Percentiles rank a stretch among this genome's conserved stretches.
Evolutionary conservation across 805 yeast genomes (phyloP).

Genomic region (Saccharomycopsis sp.): DNA sequence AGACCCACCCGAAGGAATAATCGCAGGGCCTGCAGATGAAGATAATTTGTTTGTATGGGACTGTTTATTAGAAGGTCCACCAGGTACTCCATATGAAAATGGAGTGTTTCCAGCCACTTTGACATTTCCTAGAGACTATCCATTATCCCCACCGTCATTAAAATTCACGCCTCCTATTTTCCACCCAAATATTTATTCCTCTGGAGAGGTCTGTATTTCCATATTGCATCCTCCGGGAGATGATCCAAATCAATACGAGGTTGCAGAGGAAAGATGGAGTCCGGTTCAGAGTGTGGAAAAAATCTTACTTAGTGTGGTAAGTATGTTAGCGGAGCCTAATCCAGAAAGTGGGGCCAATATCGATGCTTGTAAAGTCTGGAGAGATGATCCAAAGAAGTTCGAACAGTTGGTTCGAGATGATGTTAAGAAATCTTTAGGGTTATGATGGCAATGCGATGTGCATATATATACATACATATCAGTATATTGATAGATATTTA

Average conservation of each 20-base stretch:
- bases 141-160: constrained; percentile 74
- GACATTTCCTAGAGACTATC: constrained; percentile 73
- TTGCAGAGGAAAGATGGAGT: constrained; percentile 96
- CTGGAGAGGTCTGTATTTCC: constrained; percentile 94
- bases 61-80: constrained; percentile 77
- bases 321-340: constrained; percentile 96
- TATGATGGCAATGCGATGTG: too few relatives aligned
- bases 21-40: constrained; percentile 84
- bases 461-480: too few relatives aligned
- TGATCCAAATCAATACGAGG: constrained; percentile 92
- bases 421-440: constrained; percentile 66
- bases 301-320: constrained; percentile 83
- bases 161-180: constrained; percentile 72
- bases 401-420: constrained; percentile 57
- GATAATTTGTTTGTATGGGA: constrained; percentile 76
- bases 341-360: constrained; percentile 92
- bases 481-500: too few relatives aligned
- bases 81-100: constrained; percentile 77
- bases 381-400: constrained; percentile 71
- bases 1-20: constrained; percentile 91
- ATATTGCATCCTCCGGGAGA: constrained; percentile 95
- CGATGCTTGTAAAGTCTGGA: constrained; percentile 77
- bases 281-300: constrained; percentile 98
- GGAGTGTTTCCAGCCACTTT: constrained; percentile 79
- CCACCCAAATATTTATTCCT: constrained; percentile 91